Evolutionary conservation across 306 rosid species (phyloP), one percentile per base, ranked within the genome.

Genomic region (Senna tora): DNA sequence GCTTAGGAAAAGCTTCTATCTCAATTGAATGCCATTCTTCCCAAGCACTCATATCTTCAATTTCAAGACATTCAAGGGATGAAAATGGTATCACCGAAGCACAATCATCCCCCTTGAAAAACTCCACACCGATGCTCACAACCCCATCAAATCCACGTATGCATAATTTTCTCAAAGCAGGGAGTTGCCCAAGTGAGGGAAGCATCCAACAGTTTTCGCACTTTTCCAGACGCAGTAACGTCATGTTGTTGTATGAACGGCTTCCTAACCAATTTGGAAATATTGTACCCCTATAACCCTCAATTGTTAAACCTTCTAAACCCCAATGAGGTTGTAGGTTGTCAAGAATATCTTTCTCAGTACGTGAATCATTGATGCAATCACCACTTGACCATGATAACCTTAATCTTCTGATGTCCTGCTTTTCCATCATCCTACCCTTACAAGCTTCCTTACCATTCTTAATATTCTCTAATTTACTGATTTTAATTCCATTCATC

Each of bases 111-210:
- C 5, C 57, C 66, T 32, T 69, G 33, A 64, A 63, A 55, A 71
- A 71, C 17, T 71, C 77, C 0, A 0, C 4, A 6, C 67, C 67
- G 0, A 76, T 51, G 1, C 1, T 41, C 50, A 14, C 43, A 12
- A 70, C 1, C 5, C 34, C 38, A 5, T 52, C 8, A 20, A 60
- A 52, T 6, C 15, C 4, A 5, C 0, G 0, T 32, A 77, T 50
- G 5, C 0, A 0, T 6, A 69, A 19, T 9, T 1, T 0, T 65
- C 69, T 51, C 4, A 77, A 34, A 51, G 57, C 36, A 1, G 81
- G 67, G n/a, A 77, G 21, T 0, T 62, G 76, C 41, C 59, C 81
- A 30, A 69, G 71, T 6, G 71, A 11, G 19, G 75, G 70, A 2
- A 66, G 74, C 42, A 25, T 56, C 20, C 60, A 38, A 36, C 70